These are phyloP conservation scores for Henckelia pumila DNA, from an alignment of 257 asterid genomes.

Conservation along the genomic window DNA sequence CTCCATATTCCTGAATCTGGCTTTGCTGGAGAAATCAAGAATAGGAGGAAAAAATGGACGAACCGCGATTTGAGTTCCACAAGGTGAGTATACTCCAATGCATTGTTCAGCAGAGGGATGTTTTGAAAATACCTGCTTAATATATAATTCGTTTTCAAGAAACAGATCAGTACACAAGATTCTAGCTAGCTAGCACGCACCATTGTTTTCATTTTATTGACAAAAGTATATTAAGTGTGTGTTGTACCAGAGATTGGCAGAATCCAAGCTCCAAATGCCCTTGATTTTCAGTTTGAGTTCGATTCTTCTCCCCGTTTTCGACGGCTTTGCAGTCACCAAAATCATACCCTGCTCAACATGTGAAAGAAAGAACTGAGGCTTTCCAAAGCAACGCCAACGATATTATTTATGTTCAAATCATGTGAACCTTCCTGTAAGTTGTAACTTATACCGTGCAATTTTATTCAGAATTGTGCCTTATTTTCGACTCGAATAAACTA, in stretches of 20 bases:
- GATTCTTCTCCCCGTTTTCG: slow-evolving; percentile 39
- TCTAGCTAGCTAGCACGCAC: no score
- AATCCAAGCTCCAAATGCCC: slow-evolving; percentile 47
- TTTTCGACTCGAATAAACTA: no score
- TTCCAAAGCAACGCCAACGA: background rate
- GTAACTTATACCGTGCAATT: no score
- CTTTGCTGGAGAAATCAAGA: background rate
- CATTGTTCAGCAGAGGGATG: slow-evolving; percentile 54
- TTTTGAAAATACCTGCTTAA: slow-evolving; percentile 47
- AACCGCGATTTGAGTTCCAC: slow-evolving; percentile 49
- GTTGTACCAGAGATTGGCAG: slow-evolving; percentile 49
- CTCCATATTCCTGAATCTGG: background rate
- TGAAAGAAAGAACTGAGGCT: background rate
- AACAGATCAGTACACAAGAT: background rate
- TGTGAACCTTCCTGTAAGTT: background rate
- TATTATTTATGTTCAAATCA: slow-evolving; percentile 1
- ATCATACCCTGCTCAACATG: background rate
- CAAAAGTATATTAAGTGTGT: background rate
- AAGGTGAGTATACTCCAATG: slow-evolving; percentile 46
- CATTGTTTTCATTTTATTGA: background rate
- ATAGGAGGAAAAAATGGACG: slow-evolving; percentile 2
- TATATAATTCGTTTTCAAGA: slow-evolving; percentile 6
- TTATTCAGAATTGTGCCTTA: background rate
- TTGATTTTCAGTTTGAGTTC: slow-evolving; percentile 34
- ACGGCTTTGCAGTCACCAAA: slow-evolving; percentile 38